Conservation (phyloP, 257 asterid genomes). For the Ligustrum vulgare region DNA sequence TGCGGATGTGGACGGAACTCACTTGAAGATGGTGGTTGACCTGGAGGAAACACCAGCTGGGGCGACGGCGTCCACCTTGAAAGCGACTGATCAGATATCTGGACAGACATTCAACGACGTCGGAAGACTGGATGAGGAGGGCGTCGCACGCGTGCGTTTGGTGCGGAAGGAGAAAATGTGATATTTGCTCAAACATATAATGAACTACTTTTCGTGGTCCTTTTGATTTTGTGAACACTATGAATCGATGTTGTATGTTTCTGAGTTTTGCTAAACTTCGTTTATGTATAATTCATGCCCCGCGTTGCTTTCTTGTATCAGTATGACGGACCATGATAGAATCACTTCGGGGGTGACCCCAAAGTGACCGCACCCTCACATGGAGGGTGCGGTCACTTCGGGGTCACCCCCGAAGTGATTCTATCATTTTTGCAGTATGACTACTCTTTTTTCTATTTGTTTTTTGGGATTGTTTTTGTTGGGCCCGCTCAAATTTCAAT, state of each 20-base stretch:
- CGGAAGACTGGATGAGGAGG: constrained; percentile 44
- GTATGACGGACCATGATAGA: too few species aligned
- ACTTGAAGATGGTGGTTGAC: constrained; percentile 41
- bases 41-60: constrained; percentile 39
- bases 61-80: constrained; percentile 34
- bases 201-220: background rate
- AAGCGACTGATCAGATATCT: constrained; percentile 43
- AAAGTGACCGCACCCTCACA: too few species aligned
- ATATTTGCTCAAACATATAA: background rate
- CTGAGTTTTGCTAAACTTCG: background rate
- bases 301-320: background rate
- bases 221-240: background rate
- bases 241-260: background rate
- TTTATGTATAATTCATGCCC: background rate
- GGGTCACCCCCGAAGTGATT: too few species aligned
- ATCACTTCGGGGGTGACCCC: too few species aligned
- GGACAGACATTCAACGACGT: constrained; percentile 70
- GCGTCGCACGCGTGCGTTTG: constrained; percentile 21
- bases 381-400: too few species aligned
- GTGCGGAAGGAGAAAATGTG: constrained; percentile 39
- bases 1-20: constrained; percentile 44
- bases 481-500: too few species aligned
- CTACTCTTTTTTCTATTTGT: too few species aligned
- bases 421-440: too few species aligned
- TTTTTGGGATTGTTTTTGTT: too few species aligned